Conservation (phyloP, 1,284 basidiomycete genomes). For the Polyporus tsugae region DNA sequence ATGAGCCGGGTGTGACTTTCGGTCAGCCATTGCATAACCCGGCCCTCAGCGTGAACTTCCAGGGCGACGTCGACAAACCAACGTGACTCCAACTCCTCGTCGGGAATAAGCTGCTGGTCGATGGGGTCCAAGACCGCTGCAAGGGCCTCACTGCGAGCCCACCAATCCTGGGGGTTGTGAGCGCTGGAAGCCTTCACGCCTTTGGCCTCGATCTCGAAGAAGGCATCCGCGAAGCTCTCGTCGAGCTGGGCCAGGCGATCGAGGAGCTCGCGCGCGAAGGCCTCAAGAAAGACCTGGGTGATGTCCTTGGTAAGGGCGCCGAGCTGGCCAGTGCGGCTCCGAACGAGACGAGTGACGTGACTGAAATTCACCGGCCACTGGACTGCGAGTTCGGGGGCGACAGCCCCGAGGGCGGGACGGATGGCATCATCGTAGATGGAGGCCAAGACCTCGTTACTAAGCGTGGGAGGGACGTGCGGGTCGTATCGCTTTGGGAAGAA, state of each 20-base stretch:
- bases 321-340: not conserved
- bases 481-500: not conserved
- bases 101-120: not conserved
- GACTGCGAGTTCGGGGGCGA: not conserved
- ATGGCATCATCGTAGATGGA: not conserved
- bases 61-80: slow-evolving; percentile 7
- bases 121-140: not conserved
- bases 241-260: not conserved
- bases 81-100: not conserved
- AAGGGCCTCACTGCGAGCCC: not conserved
- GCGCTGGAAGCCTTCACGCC: not conserved
- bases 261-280: not conserved
- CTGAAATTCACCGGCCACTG: not conserved
- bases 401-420: not conserved
- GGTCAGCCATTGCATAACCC: not conserved
- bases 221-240: not conserved
- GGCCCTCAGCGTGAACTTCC: not conserved
- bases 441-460: not conserved
- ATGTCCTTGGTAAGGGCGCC: not conserved
- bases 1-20: no score
- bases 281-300: not conserved
- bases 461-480: not conserved
- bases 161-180: not conserved
- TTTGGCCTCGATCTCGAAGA: slow-evolving; percentile 2
- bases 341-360: not conserved